Evolutionary conservation across 768 basidiomycete species (phyloP).

Genomic region (Sistotremastrum niveocremeum): DNA sequence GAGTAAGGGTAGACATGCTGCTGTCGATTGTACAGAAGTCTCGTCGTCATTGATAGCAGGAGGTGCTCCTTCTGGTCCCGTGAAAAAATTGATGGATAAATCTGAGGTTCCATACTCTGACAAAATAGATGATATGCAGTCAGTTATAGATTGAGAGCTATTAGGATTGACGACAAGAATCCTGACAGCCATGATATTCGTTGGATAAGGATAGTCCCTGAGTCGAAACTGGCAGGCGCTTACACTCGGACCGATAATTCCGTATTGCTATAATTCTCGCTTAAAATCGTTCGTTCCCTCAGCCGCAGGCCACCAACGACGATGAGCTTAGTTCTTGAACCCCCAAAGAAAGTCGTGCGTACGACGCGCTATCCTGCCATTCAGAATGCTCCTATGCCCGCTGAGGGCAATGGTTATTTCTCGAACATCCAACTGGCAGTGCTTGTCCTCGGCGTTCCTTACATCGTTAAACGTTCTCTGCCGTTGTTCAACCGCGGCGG

Average conservation of each 20-base stretch:
- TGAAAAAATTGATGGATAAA: slow-evolving; percentile 5
- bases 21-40: slow-evolving; percentile 9
- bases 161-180: too few relatives aligned
- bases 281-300: too few relatives aligned
- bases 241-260: too few relatives aligned
- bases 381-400: slow-evolving; percentile 75
- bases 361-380: slow-evolving; percentile 64
- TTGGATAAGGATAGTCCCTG: too few relatives aligned
- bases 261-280: too few relatives aligned
- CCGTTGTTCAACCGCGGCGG: slow-evolving; percentile 78
- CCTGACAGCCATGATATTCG: too few relatives aligned
- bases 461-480: slow-evolving; percentile 65
- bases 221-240: too few relatives aligned
- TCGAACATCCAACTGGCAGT: slow-evolving; percentile 68
- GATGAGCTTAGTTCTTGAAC: not conserved
- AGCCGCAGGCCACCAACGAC: too few relatives aligned
- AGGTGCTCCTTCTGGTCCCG: slow-evolving; percentile 8
- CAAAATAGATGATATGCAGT: too few relatives aligned
- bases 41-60: slow-evolving; percentile 11
- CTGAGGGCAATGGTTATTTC: slow-evolving; percentile 78
- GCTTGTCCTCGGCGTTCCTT: slow-evolving; percentile 70
- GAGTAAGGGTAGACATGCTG: not conserved
- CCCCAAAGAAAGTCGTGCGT: slow-evolving; percentile 21
- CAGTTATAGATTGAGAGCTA: too few relatives aligned
- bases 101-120: too few relatives aligned